Evolutionary conservation across 306 rosid genomes (phyloP), one percentile per base, ranked within the genome.

Genomic region (Cicer arietinum): DNA sequence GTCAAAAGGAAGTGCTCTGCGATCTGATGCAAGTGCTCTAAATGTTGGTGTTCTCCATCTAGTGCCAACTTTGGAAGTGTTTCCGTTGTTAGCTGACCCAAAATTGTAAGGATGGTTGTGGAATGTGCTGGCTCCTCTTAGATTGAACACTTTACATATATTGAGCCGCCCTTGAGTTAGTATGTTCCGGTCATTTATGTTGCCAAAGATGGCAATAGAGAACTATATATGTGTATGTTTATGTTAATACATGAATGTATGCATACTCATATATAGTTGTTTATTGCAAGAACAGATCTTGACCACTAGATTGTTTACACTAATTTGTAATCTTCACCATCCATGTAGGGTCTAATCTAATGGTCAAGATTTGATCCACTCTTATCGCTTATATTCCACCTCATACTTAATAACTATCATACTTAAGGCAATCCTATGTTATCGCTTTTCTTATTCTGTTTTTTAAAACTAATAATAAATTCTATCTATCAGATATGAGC

Each of bases 11-110:
- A 87, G 86, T 54, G 77, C 89, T 57, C 88, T 95, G 63, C 92
- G 99, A 17, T 84, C 97, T 77, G 99, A 95, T 86, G 98, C 99
- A 59, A 95, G 99, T 78, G 96, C 98, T 83, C 79, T 95, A 66
- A 95, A 89, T 83, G 87, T 95, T 20, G 99, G 99, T 40, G 99
- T 95, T 69, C 98, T 95, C 61, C 96, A 95, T 83, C 85, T 95
- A 5, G 98, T 90, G 25, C 99, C 99, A 6, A 89, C 93, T 20
- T 73, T 95, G 87, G 99, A 95, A 71, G 99, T 95, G 87, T 95
- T 95, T 80, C 99, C 99, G 17, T 78, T 90, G 73, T 84, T 95
- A 84, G 87, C 86, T 13, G 97, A 90, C 84, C 87, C 90, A 47
- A 95, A 92, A 90, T 81, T 39, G 99, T 95, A 89, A 70, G 96